Evolutionary conservation across 2,329 filamentous ascomycete genomes (phyloP), one percentile per base, ranked within the genome.

Genomic region (Diaporthe caulivora): DNA sequence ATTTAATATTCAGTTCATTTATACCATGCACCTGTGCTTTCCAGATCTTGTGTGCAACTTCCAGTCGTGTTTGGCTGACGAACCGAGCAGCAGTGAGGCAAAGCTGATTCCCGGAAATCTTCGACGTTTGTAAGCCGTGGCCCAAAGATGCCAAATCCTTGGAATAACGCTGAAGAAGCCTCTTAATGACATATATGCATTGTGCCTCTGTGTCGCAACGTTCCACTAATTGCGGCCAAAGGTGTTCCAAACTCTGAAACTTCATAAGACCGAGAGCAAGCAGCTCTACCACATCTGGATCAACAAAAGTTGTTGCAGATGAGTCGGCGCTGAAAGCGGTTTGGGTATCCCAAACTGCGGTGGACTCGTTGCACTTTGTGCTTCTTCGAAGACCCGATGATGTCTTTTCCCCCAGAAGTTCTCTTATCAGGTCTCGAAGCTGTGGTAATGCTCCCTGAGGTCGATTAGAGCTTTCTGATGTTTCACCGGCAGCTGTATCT

Each of bases 171-270:
- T 51, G 26, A 3, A 73, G 67, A 17, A 73, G 44, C 55, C 55
- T 44, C n/a, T 64, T 47, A 6, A 71, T 51, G 5, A 29, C 18
- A 8, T 21, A 13, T 1, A 54, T 26, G 34, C 29, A 62, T 24
- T 1, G 51, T 51, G 24, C 17, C 40, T 49, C 37, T 17, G 47
- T 71, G 15, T 37, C 18, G n/a, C 42, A 57, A 10, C 9, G 26
- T 3, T 6, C 6, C 18, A 47, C 10, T 10, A 73, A 31, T 42
- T 73, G 72, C 17, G 67, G 72, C 72, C 68, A 73, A 13, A 73
- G 31, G 17, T 31, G 67, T 2, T 57, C 29, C 31, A 73, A n/a
- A 18, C 34, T 37, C 31, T 71, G 40, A 26, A 62, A 69, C 1
- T 18, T 49, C 3, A 53, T 37, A 7, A 71, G 21, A 8, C n/a